Conservation (phyloP, 2,329 filamentous ascomycete species). For the Ceratocystis colombiana region DNA sequence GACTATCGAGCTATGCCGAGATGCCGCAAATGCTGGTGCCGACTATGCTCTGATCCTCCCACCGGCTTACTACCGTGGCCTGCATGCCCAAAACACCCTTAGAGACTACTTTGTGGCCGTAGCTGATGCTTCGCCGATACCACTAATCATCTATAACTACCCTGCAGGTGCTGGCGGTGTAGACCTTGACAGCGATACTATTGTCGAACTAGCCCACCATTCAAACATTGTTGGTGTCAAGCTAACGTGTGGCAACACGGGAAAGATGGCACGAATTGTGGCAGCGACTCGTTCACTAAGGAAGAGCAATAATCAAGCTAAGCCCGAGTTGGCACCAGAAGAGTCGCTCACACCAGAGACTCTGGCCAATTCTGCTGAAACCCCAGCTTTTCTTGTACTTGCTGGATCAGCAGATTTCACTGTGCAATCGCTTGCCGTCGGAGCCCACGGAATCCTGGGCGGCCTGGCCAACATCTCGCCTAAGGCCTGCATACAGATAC, state of each 20-base stretch:
- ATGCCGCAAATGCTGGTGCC: slow-evolving; percentile 58
- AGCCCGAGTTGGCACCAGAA: neutral
- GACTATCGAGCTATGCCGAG: slow-evolving; percentile 57
- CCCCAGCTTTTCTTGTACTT: slow-evolving; percentile 34
- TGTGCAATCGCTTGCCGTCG: slow-evolving; percentile 35
- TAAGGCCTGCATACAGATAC: slow-evolving; percentile 33
- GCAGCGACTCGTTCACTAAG: slow-evolving; percentile 34
- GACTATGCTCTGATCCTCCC: slow-evolving; percentile 68
- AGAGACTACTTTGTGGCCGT: slow-evolving; percentile 52
- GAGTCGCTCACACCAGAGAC: neutral
- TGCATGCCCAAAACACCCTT: slow-evolving; percentile 46
- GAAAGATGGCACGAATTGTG: slow-evolving; percentile 45
- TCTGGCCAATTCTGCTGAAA: slow-evolving; percentile 11
- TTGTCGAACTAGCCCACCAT: slow-evolving; percentile 43
- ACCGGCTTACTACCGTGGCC: slow-evolving; percentile 61
- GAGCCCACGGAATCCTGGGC: slow-evolving; percentile 37
- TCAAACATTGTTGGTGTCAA: slow-evolving; percentile 55
- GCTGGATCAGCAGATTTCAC: slow-evolving; percentile 39
- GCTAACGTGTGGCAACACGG: slow-evolving; percentile 54
- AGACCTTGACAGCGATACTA: slow-evolving; percentile 48
- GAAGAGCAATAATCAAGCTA: neutral
- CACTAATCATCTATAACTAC: slow-evolving; percentile 55
- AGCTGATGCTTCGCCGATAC: slow-evolving; percentile 48
- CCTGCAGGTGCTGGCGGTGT: slow-evolving; percentile 48
- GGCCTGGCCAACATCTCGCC: slow-evolving; percentile 36